These are phyloP conservation scores for Mycena leptocephala DNA, from an alignment of 768 basidiomycete genomes.

Conservation along the genomic window DNA sequence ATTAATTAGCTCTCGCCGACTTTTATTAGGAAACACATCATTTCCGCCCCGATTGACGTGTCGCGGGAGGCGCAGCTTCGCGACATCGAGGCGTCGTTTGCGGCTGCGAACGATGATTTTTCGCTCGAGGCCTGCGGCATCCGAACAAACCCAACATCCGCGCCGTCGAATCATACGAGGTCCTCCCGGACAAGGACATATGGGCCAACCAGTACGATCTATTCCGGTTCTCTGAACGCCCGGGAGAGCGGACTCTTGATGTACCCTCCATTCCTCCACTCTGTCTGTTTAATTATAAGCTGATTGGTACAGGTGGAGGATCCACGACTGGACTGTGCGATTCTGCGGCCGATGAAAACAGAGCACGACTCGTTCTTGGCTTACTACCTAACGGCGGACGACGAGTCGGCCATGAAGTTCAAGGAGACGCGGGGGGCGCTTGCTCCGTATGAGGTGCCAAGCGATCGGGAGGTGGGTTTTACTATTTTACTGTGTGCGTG, in stretches of 20 bases:
- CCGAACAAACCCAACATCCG: conserved; percentile 85
- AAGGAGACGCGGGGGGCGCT: conserved; percentile 68
- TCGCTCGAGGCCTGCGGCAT: conserved; percentile 76
- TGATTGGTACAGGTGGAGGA: conserved; percentile 72
- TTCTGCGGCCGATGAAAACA: conserved; percentile 89
- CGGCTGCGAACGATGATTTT: conserved; percentile 72
- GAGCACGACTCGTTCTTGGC: conserved; percentile 92
- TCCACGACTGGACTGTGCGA: conserved; percentile 88
- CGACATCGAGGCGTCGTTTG: conserved; percentile 86
- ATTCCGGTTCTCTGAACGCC: conserved; percentile 89
- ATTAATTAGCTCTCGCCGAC: neutral
- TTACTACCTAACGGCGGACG: conserved; percentile 86
- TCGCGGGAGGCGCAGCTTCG: conserved; percentile 83
- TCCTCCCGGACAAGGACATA: conserved; percentile 88
- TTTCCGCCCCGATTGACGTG: conserved; percentile 73
- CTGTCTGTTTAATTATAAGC: neutral
- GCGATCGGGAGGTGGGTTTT: conserved; percentile 69
- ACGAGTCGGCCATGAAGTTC: conserved; percentile 78
- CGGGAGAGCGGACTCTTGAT: conserved; percentile 83
- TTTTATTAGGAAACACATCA: conserved; percentile 62
- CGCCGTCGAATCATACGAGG: conserved; percentile 86
- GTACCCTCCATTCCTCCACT: conserved; percentile 55
- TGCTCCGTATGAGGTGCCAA: conserved; percentile 62
- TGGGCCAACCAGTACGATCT: conserved; percentile 94
- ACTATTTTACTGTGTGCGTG: neutral